Conservation (phyloP, 1,284 basidiomycete species). For the Papiliotrema flavescens region DNA sequence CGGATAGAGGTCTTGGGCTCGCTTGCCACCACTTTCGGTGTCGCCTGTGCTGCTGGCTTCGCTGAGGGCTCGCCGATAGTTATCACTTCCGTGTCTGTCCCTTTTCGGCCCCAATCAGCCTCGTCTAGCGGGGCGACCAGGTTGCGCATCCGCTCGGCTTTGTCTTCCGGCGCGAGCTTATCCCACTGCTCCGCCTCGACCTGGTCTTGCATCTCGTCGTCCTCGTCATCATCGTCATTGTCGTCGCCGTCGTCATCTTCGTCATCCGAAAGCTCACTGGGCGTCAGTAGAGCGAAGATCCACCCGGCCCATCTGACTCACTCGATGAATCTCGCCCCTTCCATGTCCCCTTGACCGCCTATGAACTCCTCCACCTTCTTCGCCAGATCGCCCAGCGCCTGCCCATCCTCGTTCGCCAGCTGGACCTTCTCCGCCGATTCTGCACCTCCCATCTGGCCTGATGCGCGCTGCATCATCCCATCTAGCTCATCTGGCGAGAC, state of each 20-base stretch:
- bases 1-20: slow-evolving; percentile 50
- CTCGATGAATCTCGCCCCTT: slow-evolving; percentile 85
- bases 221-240: slow-evolving; percentile 41
- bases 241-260: slow-evolving; percentile 39
- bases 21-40: too few species aligned
- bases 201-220: slow-evolving; percentile 34
- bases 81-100: neutral
- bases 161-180: slow-evolving; percentile 23
- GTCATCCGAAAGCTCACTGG: slow-evolving; percentile 51
- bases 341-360: slow-evolving; percentile 76
- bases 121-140: slow-evolving; percentile 47
- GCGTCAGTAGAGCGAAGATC: neutral
- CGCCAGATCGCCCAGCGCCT: slow-evolving; percentile 68
- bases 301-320: slow-evolving; percentile 50
- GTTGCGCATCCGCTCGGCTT: slow-evolving; percentile 39
- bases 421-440: slow-evolving; percentile 53
- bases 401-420: slow-evolving; percentile 58
- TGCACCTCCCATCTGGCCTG: slow-evolving; percentile 11
- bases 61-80: neutral
- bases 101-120: slow-evolving; percentile 50
- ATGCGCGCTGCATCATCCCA: slow-evolving; percentile 36
- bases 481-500: slow-evolving; percentile 47
- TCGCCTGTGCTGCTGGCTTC: neutral
- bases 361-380: slow-evolving; percentile 81
- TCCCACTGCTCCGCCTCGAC: slow-evolving; percentile 13